Evolutionary conservation across 148 eudicot genomes (phyloP).

Genomic region (Camellia sinensis): DNA sequence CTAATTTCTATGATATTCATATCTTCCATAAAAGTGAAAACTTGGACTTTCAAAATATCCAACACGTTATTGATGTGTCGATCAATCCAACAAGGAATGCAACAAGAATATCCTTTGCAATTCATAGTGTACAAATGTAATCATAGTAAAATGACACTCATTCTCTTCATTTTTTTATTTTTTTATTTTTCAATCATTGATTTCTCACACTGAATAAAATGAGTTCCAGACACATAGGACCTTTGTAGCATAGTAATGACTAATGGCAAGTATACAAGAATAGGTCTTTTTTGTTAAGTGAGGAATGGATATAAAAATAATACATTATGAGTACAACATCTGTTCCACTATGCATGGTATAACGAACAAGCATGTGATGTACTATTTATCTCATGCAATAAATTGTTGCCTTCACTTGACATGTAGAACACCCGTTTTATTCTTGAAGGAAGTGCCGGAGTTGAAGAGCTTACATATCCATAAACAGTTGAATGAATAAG

Average conservation of each 20-base stretch:
- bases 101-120: not conserved
- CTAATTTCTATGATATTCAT: not conserved
- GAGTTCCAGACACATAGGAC: not conserved
- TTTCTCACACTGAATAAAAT: not conserved
- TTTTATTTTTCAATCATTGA: not conserved
- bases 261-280: not conserved
- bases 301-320: not conserved
- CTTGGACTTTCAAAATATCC: not conserved
- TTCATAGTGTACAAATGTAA: not conserved
- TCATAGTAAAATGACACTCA: not conserved
- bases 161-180: not conserved
- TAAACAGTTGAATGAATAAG: conserved; percentile 22
- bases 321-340: not conserved
- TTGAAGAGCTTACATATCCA: conserved; percentile 44
- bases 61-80: not conserved
- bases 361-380: not conserved
- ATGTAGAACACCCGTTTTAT: conserved; percentile 94
- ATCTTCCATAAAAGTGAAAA: not conserved
- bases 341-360: not conserved
- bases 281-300: not conserved
- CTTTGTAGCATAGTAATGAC: not conserved
- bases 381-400: conserved; percentile 75
- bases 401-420: conserved; percentile 90
- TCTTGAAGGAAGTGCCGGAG: conserved; percentile 66
- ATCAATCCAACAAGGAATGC: not conserved